Base-by-base conservation (phyloP, 2,329 filamentous ascomycete species). In the Fusarium lateritium region DNA sequence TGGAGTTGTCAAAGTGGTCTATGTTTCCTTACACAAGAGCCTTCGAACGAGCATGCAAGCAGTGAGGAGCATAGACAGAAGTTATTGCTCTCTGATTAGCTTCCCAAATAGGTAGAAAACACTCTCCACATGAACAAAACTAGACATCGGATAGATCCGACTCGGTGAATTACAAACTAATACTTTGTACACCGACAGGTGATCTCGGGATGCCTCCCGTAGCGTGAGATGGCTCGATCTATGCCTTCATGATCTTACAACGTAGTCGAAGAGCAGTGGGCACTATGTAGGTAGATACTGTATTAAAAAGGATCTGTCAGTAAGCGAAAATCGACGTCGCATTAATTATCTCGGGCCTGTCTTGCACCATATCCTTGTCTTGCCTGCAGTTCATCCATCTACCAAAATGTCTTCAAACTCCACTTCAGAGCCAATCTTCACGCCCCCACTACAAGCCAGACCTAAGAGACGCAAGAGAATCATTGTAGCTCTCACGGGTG, bases 401-500 rank as follows among this genome's bases (percentile, higher is more conserved):
- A 15, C 33, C 15, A 36, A 36, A 17, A 36, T 36, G 34, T 36
- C 34, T 7, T 36, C 34, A 15, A 17, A 17, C 14, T 36, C 34
- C 17, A 17, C 34, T 36, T 36, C 34, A 15, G 34, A 36, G 17
- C 34, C 14, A 36, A 36, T 36, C 34, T 36, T 36, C 17, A 36
- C 34, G 17, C 34, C 17, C 7, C 34, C 34, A 7, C 14, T 17
- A 36, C 34, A 36, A 36, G 34, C 34, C 34, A 36, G 17, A 9
- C 34, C 17, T 36, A 17, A 9, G 6, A 36, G 17, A 17, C 17
- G 17, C 34, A 42, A 42, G 39, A 69, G 77, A 11, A 83, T 85
- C 57, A 77, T 86, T 3, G 78, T 86, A 10, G 84, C 78, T 21
- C 82, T 86, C 57, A 85, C 84, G 5, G 84, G 84, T 5, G 83